phyloP scores from a whole-genome alignment of 1,284 basidiomycete species.

The Tilletiopsis washingtonensis region DNA sequence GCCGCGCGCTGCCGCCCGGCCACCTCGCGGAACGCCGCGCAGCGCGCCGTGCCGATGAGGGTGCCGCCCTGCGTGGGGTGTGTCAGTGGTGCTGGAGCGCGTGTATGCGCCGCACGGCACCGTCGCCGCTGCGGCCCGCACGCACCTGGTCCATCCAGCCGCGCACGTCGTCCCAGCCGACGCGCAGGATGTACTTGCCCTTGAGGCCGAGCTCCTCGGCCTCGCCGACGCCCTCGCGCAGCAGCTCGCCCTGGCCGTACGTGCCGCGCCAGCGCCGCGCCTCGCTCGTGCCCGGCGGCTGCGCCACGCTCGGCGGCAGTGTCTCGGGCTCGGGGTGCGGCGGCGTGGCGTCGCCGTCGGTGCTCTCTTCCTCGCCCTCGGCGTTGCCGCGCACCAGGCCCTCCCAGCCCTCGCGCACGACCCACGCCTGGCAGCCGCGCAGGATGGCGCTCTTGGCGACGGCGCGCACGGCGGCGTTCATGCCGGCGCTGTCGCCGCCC shows the following conservation, averaged over 20 bases:
- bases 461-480: conserved; percentile 44
- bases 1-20: conserved; percentile 83
- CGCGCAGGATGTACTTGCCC: conserved; percentile 86
- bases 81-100: background rate
- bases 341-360: background rate
- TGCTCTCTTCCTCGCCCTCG: background rate
- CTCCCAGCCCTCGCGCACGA: conserved; percentile 83
- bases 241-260: conserved; percentile 81
- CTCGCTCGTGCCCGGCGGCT: too few species aligned
- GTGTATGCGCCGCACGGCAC: background rate
- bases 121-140: background rate
- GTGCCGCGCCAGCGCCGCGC: conserved; percentile 56
- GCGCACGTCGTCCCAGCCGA: conserved; percentile 96
- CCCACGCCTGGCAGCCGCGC: conserved; percentile 57
- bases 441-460: conserved; percentile 46
- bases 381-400: conserved; percentile 64
- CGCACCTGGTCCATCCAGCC: conserved; percentile 65
- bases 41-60: conserved; percentile 89
- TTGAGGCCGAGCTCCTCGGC: conserved; percentile 56
- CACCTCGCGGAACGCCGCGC: conserved; percentile 71
- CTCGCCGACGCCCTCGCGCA: conserved; percentile 86
- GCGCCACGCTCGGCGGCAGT: background rate
- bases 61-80: conserved; percentile 69
- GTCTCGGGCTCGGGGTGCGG: background rate
- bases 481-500: conserved; percentile 86